Base-by-base conservation (phyloP, 371 early-diverging fungal genomes). In the Funneliformis caledonium region DNA sequence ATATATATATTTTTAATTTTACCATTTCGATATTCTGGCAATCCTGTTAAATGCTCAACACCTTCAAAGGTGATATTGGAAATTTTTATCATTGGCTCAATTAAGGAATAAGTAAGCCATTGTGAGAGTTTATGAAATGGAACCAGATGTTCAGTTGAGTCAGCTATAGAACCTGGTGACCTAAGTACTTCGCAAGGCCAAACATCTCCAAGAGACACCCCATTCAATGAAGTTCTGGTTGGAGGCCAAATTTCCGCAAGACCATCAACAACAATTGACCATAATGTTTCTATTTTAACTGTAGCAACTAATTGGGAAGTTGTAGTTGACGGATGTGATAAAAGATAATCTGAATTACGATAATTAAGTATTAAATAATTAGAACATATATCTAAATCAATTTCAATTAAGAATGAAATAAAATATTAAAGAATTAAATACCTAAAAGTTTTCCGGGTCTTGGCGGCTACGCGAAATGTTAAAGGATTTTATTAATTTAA, bases 1-100 rank as follows among this genome's bases (percentile, higher is more conserved):
- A 59, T 16, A 9, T 14, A 37, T 33, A n/a, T 31, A 50, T 73
- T 42, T 31, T 16, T 4, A 0, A 26, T 12, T 19, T 56, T 87
- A 89, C 95, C 97, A 84, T 97, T 97, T 64, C 98, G 87, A 83
- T 97, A 97, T 85, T 97, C 98, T 11, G 98, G 94, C 59, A 97
- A 85, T 10, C 98, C 98, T 0, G 98, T 97, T 85, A 97, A 87
- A 16, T 84, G 81, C 31, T 92, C 91, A 5, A 89, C 83, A 8
- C 92, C 93, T 16, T 85, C 83, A 61, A 97, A 88, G 1, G 72
- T 85, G 26, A 94, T 81, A 56, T 84, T 86, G 22, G 92, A 83
- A 11, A 91, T 79, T n/a, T 85, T 85, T 74, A 89, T 88, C 31
- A 96, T 84, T 1, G 93, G 93, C 79, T 97, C 98, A 85, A 95